These are phyloP conservation scores for Yarrowia keelungensis DNA, from an alignment of 805 yeast genomes.

Conservation along the genomic window DNA sequence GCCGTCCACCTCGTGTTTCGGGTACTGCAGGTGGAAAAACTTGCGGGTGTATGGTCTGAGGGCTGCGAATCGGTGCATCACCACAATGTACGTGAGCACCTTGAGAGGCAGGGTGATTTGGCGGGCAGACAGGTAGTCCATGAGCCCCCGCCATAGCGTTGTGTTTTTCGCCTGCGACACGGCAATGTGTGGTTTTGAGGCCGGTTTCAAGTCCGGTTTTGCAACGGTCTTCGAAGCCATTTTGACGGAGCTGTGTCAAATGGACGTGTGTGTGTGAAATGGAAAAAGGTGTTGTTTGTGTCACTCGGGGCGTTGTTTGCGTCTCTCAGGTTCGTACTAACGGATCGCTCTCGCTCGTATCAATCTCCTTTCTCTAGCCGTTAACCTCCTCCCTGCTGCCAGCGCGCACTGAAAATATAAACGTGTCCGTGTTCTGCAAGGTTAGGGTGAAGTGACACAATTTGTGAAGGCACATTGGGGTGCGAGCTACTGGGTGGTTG, in stretches of 20 bases:
- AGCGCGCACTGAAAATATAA: conserved; percentile 37
- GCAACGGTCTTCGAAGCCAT: background rate
- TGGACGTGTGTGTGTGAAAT: background rate
- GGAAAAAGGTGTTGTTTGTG: background rate
- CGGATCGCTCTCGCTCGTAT: too few species aligned
- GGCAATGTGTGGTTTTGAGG: too few species aligned
- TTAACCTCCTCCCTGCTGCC: conserved; percentile 35
- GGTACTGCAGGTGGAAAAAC: conserved; percentile 55
- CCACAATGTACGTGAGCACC: conserved; percentile 43
- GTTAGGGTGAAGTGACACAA: conserved; percentile 33
- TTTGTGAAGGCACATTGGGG: too few species aligned
- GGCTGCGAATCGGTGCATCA: conserved; percentile 47
- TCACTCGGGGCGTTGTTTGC: too few species aligned
- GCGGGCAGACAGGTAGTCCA: conserved; percentile 31
- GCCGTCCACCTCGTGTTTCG: conserved; percentile 41
- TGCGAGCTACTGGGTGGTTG: too few species aligned
- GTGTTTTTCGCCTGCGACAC: too few species aligned
- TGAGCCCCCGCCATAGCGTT: conserved; percentile 7
- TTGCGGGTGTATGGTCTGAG: conserved; percentile 49
- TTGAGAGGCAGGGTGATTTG: conserved; percentile 32
- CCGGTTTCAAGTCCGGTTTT: too few species aligned
- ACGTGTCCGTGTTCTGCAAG: conserved; percentile 36
- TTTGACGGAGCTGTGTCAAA: too few species aligned
- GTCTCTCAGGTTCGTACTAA: too few species aligned
- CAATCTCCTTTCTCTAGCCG: too few species aligned